Conservation (phyloP, 108 stramenopile genomes). For the Bacterosira constricta region DNA sequence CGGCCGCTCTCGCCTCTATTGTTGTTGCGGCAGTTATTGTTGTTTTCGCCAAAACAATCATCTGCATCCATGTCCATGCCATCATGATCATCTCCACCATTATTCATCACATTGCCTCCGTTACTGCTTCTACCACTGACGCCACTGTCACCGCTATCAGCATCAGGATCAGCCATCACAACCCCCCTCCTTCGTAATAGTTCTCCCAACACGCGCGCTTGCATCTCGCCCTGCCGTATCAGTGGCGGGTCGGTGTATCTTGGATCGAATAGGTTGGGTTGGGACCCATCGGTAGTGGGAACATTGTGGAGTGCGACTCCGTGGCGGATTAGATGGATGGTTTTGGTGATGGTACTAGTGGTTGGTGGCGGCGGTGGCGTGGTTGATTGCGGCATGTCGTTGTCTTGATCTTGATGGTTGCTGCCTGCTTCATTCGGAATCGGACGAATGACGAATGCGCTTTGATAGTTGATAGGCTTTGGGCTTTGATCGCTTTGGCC, state of each 20-base stretch:
- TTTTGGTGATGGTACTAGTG: conserved; percentile 52
- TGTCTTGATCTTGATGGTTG: no score
- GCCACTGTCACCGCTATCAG: conserved; percentile 5
- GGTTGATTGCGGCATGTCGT: no score
- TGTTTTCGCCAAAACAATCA: no score
- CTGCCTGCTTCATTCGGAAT: no score
- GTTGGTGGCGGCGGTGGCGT: no score
- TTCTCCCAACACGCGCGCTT: conserved; percentile 54
- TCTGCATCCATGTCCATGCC: no score
- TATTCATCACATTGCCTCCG: not conserved
- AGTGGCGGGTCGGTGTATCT: conserved; percentile 68
- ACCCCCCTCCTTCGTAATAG: conserved; percentile 23
- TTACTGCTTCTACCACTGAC: not conserved
- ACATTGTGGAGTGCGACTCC: conserved; percentile 77
- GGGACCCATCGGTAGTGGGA: conserved; percentile 43
- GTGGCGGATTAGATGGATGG: conserved; percentile 75
- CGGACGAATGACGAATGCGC: no score
- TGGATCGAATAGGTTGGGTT: conserved; percentile 54
- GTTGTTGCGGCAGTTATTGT: no score
- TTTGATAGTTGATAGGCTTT: no score
- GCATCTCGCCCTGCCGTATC: conserved; percentile 55
- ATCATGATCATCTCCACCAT: not conserved
- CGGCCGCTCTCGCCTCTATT: no score
- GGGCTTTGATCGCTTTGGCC: no score
- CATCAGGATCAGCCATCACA: conserved; percentile 33